Evolutionary conservation across 768 basidiomycete genomes (phyloP).

Genomic region (Suillus luteus): DNA sequence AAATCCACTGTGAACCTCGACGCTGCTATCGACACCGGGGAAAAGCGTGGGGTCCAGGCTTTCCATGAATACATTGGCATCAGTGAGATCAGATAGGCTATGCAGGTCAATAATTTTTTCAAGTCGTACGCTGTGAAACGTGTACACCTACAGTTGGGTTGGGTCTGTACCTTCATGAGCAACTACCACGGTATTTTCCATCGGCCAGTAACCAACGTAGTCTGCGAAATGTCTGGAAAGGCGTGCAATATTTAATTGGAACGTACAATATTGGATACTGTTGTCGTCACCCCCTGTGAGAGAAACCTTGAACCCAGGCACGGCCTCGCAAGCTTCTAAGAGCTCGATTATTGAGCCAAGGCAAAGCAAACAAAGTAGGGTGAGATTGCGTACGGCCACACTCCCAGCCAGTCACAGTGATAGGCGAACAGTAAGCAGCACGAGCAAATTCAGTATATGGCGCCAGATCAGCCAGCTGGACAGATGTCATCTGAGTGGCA

Average conservation of each 20-base stretch:
- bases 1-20: conserved; percentile 58
- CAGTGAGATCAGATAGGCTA: conserved; percentile 54
- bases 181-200: conserved; percentile 53
- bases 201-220: conserved; percentile 59
- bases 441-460: conserved; percentile 56
- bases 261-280: conserved; percentile 48
- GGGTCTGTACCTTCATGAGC: conserved; percentile 66
- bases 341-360: neutral
- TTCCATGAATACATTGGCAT: conserved; percentile 43
- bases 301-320: conserved; percentile 40
- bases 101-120: neutral
- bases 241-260: neutral
- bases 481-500: conserved; percentile 29
- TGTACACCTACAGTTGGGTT: conserved; percentile 45
- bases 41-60: conserved; percentile 49
- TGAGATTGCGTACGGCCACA: conserved; percentile 43
- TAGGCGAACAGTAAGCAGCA: conserved; percentile 53
- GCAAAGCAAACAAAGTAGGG: neutral
- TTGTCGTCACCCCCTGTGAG: conserved; percentile 54
- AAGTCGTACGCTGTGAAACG: neutral
- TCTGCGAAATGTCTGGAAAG: conserved; percentile 31
- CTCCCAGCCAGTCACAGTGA: conserved; percentile 39
- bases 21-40: conserved; percentile 49
- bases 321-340: conserved; percentile 36
- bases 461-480: conserved; percentile 39